phyloP scores from a whole-genome alignment of 2,329 filamentous ascomycete genomes.

The Monosporascus ibericus region DNA sequence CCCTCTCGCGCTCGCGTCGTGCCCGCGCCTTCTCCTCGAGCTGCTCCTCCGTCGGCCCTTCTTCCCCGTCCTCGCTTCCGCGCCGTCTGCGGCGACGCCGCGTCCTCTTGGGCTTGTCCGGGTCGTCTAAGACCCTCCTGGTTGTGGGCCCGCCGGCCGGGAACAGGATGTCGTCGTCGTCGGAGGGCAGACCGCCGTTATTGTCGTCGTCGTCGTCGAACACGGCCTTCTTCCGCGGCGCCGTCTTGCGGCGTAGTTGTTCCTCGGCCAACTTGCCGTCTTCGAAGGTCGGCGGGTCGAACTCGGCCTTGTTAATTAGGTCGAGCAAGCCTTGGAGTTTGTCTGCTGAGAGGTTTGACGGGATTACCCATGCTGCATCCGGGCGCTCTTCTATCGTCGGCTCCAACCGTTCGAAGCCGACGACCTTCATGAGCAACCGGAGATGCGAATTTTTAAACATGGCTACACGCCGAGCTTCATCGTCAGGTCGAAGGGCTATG shows the following conservation, averaged over 20 bases:
- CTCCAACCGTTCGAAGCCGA: constrained; percentile 59
- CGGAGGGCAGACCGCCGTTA: constrained; percentile 24
- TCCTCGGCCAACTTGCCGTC: constrained; percentile 69
- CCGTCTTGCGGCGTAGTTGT: constrained; percentile 68
- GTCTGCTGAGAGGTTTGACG: constrained; percentile 56
- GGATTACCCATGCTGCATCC: constrained; percentile 74
- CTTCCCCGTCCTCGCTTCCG: constrained; percentile 35
- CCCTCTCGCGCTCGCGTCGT: constrained; percentile 62
- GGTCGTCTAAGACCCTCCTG: constrained; percentile 44
- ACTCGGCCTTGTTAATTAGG: constrained; percentile 70
- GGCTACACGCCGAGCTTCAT: constrained; percentile 60
- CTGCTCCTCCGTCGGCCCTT: constrained; percentile 53
- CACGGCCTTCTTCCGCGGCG: constrained; percentile 47
- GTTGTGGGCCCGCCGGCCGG: constrained; percentile 60
- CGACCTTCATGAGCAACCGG: constrained; percentile 73
- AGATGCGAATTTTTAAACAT: constrained; percentile 89
- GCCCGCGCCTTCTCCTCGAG: constrained; percentile 58
- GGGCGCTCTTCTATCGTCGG: constrained; percentile 59
- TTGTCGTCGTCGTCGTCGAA: constrained; percentile 68
- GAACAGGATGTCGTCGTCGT: constrained; percentile 60
- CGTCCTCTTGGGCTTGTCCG: constrained; percentile 54
- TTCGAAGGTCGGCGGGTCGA: constrained; percentile 71
- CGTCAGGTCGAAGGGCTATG: constrained; percentile 56
- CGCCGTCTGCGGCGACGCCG: constrained; percentile 41
- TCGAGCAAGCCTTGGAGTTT: constrained; percentile 64